Percentiles rank a stretch among this genome's conserved stretches.
Conservation (phyloP, 192 early-diverging fungal species). For the Umbelopsis vinacea region DNA sequence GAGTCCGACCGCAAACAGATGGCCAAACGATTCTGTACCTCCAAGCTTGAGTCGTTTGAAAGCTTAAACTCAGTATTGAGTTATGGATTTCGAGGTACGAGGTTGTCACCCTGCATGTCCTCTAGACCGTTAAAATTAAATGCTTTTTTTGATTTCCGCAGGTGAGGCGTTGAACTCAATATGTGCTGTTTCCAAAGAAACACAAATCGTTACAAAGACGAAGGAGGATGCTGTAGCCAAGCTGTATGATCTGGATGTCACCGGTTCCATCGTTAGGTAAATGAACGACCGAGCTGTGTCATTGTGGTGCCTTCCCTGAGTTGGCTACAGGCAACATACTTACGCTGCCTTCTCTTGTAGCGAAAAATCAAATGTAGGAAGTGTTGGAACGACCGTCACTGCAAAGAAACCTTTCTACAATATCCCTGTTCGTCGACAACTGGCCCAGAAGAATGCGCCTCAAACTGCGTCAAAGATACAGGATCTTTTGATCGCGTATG, state of each 20-base stretch:
- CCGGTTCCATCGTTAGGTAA: constrained; percentile 38
- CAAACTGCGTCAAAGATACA: constrained; percentile 28
- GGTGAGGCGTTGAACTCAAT: constrained; percentile 48
- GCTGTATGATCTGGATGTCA: constrained; percentile 35
- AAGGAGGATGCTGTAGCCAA: constrained; percentile 36
- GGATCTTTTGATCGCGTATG: constrained; percentile 31
- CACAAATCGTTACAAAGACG: constrained; percentile 39
- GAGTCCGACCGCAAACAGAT: constrained; percentile 36
- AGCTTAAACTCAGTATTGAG: constrained; percentile 30
- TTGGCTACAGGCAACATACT: not conserved
- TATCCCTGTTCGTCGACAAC: constrained; percentile 44
- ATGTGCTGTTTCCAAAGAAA: constrained; percentile 35
- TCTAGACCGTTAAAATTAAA: not conserved
- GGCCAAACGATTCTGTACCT: constrained; percentile 44
- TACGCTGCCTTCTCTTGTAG: not conserved
- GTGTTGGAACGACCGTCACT: constrained; percentile 37
- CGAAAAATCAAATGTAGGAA: constrained; percentile 17
- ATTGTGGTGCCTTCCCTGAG: not conserved
- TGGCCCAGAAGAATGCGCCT: constrained; percentile 31
- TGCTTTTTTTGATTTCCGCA: not conserved
- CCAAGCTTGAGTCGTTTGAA: constrained; percentile 43
- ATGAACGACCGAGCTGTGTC: not conserved
- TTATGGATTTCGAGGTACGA: constrained; percentile 45
- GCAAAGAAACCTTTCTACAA: constrained; percentile 38
- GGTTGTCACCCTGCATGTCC: not conserved